phyloP scores from a whole-genome alignment of 83 land plant genomes.

The Thuja plicata region DNA sequence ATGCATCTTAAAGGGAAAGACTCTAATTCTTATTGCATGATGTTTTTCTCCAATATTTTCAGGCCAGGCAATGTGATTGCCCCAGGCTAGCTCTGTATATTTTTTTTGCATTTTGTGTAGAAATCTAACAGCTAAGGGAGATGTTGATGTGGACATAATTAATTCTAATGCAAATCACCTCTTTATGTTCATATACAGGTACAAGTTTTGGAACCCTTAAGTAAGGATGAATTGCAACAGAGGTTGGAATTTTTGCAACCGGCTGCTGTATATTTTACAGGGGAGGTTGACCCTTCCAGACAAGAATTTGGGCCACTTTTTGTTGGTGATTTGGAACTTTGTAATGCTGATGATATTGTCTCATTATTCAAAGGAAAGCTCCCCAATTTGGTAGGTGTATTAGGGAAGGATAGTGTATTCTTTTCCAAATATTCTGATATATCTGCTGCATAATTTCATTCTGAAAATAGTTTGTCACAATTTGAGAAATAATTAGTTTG shows the following conservation, averaged over 20 bases:
- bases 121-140: not conserved
- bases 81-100: not conserved
- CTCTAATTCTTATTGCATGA: not conserved
- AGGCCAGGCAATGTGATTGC: not conserved
- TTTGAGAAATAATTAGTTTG: not conserved
- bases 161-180: not conserved
- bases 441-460: not conserved
- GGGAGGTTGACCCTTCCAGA: constrained; percentile 1
- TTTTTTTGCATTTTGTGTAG: not conserved
- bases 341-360: constrained; percentile 11
- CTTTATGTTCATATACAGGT: not conserved
- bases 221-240: constrained; percentile 16
- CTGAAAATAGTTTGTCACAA: not conserved
- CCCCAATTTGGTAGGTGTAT: constrained; percentile 16
- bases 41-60: not conserved
- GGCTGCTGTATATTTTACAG: constrained; percentile 9
- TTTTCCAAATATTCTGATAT: not conserved
- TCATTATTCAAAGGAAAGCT: constrained; percentile 8
- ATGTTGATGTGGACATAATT: not conserved
- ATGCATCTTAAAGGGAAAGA: not conserved
- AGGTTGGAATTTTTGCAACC: constrained; percentile 11
- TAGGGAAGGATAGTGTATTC: not conserved
- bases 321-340: constrained; percentile 15
- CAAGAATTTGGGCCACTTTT: constrained; percentile 13
- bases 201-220: constrained; percentile 14